Base-by-base conservation (phyloP, 306 rosid genomes). In the Gynostemma pentaphyllum region DNA sequence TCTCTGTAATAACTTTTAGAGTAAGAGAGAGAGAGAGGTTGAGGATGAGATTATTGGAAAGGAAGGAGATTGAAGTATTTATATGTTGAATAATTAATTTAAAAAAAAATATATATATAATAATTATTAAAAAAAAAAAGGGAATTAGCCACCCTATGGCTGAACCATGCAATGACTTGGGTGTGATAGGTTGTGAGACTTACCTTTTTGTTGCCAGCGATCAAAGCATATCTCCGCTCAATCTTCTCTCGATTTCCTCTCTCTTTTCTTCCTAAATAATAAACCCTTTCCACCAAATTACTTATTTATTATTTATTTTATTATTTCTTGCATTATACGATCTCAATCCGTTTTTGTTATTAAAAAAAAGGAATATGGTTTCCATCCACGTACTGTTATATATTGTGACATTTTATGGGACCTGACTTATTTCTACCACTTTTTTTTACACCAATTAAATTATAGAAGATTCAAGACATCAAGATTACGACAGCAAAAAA, bases 241-340 rank as follows among this genome's bases (percentile, higher is more conserved):
- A 85, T 85, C 92, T 77, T 81, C 71, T 64, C 86, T 85, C 75
- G 77, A 85, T 82, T 74, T 85, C 72, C 72, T 81, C 68, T 21
- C 81, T 68, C 89, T 71, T 77, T 87, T 74, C 68, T 64, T 60
- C 60, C 73, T 76, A 77, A 70, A 80, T 81, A 69, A 66, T 11
- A 24, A n/a, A n/a, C n/a, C n/a, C n/a, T 68, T 11, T 55, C 59
- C 55, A 27, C 18, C 10, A 7, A 47, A 47, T 15, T 6, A 45
- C 51, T 54, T 12, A 23, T 70, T n/a, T 16, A 21, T 55, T 37
- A 44, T 47, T 54, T 19, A 37, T 18, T 0, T 12, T 39, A 4
- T 2, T 59, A 9, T 1, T 16, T 7, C 27, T 63, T 57, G 13
- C 19, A 44, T 13, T 48, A 1, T 52, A 12, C 14, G 5, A 15